Evolutionary conservation across 75 land plant species (phyloP).

Genomic region (Picea sitchensis): DNA sequence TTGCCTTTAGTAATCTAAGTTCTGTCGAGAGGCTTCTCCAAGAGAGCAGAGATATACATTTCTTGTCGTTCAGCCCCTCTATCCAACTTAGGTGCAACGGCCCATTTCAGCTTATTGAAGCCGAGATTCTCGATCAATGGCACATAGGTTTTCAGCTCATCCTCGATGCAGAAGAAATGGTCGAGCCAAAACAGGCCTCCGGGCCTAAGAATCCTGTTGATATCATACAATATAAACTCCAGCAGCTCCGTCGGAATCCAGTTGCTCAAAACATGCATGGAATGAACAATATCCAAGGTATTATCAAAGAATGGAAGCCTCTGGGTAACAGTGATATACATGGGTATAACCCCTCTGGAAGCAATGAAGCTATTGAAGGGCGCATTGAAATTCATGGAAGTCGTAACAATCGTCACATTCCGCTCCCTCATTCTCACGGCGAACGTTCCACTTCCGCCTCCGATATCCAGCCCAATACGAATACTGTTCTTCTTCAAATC

Average conservation of each 20-base stretch:
- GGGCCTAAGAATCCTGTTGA: slow-evolving; percentile 69
- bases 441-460: slow-evolving; percentile 68
- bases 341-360: slow-evolving; percentile 54
- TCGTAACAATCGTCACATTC: slow-evolving; percentile 58
- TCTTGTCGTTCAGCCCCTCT: slow-evolving; percentile 43
- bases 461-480: slow-evolving; percentile 66
- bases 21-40: slow-evolving; percentile 45
- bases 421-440: slow-evolving; percentile 73
- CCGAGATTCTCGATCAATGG: slow-evolving; percentile 53
- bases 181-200: slow-evolving; percentile 74
- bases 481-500: slow-evolving; percentile 20
- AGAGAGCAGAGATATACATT: slow-evolving; percentile 57
- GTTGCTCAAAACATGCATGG: slow-evolving; percentile 64
- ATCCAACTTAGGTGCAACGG: slow-evolving; percentile 53
- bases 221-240: slow-evolving; percentile 62
- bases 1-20: no score
- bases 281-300: slow-evolving; percentile 68
- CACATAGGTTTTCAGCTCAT: slow-evolving; percentile 41
- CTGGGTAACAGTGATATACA: slow-evolving; percentile 51
- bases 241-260: slow-evolving; percentile 60
- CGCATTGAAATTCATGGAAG: slow-evolving; percentile 68
- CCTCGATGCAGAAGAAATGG: slow-evolving; percentile 58
- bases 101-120: slow-evolving; percentile 55
- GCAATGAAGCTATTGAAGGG: slow-evolving; percentile 76
- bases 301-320: slow-evolving; percentile 73